Evolutionary conservation across 1,284 basidiomycete genomes (phyloP), one percentile per base, ranked within the genome.

Genomic region (Fomitiporia mediterranea): DNA sequence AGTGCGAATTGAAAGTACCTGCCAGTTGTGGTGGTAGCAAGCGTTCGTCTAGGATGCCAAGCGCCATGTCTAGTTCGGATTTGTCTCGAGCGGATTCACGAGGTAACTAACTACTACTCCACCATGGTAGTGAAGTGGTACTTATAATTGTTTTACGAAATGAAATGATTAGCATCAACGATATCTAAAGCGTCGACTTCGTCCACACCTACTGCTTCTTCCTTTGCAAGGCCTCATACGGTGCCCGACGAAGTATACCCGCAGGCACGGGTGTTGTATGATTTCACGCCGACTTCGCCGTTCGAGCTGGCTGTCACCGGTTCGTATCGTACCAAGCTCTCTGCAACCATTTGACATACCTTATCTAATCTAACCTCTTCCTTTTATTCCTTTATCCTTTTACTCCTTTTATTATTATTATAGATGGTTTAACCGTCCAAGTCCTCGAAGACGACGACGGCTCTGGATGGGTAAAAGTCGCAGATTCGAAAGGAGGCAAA

Each of bases 1-100:
- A 89, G 68, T 93, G 91, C 67, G 91, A 91, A 65, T 68, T 92
- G 44, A 93, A 92, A 81, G 89, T 91, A 52, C 86, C 89, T 32
- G 89, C 89, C 38, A 82, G 89, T 61, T 92, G 89, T 60, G 62
- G 70, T 17, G 49, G 55, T 23, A 72, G 72, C 2, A 65, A 69
- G 53, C 53, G 55, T 60, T 61, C 17, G 47, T 60, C 59, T 54
- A 66, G 61, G 63, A 57, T 64, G 67, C 37, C 69, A 65, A 49
- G 27, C 35, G 17, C 28, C 25, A 21, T 17, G 4, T 37, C 63
- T 61, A 42, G 37, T 0, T 69, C 72, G 34, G 68, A 64, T 17
- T 51, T 70, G 34, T 69, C 70, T n/a, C 66, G 64, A 34, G 46
- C 61, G 7, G 62, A 61, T 27, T 69, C 72, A 47, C 63, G 62